These are phyloP conservation scores for Penicillium thymicola DNA, from an alignment of 2,329 filamentous ascomycete species.

Conservation along the genomic window DNA sequence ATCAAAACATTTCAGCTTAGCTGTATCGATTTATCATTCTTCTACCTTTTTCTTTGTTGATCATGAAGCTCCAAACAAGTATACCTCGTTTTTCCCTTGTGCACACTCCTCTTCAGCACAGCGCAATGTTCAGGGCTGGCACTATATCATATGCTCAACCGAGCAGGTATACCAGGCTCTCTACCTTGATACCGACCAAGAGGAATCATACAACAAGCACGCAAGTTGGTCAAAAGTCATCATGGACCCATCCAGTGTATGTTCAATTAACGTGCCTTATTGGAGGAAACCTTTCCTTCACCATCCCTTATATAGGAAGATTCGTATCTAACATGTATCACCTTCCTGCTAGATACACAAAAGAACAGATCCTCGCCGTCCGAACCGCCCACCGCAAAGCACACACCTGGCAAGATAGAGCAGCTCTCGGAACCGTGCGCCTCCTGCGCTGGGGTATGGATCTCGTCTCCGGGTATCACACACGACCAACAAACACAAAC, in stretches of 20 bases:
- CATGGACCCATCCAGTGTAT: slow-evolving; percentile 63
- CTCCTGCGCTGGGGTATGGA: slow-evolving; percentile 74
- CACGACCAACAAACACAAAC: slow-evolving; percentile 41
- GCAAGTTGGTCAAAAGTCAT: slow-evolving; percentile 39
- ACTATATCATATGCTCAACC: not conserved
- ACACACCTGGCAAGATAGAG: slow-evolving; percentile 66
- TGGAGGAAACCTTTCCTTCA: not conserved
- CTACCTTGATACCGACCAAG: not conserved
- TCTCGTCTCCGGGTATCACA: slow-evolving; percentile 73
- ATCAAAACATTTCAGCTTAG: not conserved
- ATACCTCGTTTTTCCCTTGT: not conserved
- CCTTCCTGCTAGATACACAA: slow-evolving; percentile 54
- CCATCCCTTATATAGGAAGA: not conserved
- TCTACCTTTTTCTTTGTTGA: not conserved
- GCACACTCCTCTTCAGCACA: not conserved
- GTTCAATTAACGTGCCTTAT: slow-evolving; percentile 1
- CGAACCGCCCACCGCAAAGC: slow-evolving; percentile 70
- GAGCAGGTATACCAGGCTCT: not conserved
- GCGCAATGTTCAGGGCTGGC: not conserved
- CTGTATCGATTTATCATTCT: not conserved
- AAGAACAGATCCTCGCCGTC: slow-evolving; percentile 71
- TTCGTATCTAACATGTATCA: not conserved
- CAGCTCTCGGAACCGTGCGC: slow-evolving; percentile 71
- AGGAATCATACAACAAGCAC: not conserved
- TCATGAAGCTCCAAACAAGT: not conserved